Base-by-base conservation (phyloP, 192 early-diverging fungal species). In the Backusella australiensis region DNA sequence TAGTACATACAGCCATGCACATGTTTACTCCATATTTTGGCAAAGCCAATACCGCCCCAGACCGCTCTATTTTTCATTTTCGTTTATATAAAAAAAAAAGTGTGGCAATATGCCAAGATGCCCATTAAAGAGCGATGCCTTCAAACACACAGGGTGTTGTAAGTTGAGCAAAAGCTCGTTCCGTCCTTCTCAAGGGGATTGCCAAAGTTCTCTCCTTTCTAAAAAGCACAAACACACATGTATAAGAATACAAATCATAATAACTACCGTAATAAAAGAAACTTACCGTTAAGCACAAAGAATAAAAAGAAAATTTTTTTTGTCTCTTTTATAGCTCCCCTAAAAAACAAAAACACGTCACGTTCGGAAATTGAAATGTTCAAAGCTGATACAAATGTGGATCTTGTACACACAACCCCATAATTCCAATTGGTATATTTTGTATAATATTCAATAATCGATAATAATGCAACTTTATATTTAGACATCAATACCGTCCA, bases 161-260 rank as follows among this genome's bases (percentile, higher is more conserved):
- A 75, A 73, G 73, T 75, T 68, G 66, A 70, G 73, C 72, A 74
- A 79, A 74, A 74, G 69, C 78, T 74, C 71, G 71, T 78, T 79
- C 78, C 78, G 78, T 79, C 78, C 78, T 79, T 79, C 78, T 79
- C 78, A 79, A 79, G 77, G 77, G 77, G 77, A 79, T 79, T 79
- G 77, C 77, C 77, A 79, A 79, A 79, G 72, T 74, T 79, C 77
- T 79, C 77, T 79, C 77, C 77, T 79, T 79, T 79, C 77, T 72
- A 78, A 21, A 77, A 52, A 38, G 35, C 4, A 32, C 69, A 56
- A n/a, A 69, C 21, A 53, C 23, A 2, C 11, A 67, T 17, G 3
- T 6, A 56, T 65, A 34, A 66, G 41, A 15, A 39, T n/a, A 35
- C 2, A 29, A 59, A 34, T 5, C 15, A 77, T 11, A 21, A 46